Conservation (phyloP, 768 basidiomycete genomes). For the Tricholomella constricta region DNA sequence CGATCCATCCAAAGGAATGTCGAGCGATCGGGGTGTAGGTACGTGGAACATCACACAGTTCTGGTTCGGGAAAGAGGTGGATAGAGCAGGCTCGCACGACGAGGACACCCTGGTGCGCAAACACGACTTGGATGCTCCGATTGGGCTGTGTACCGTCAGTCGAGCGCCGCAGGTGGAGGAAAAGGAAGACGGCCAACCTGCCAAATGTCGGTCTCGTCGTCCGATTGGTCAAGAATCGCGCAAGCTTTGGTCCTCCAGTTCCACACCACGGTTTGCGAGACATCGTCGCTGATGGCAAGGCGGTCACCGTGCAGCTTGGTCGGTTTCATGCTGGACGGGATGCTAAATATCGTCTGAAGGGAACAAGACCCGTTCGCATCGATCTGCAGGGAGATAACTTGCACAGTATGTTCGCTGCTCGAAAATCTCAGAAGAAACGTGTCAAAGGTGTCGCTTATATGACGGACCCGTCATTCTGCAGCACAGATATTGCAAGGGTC, state of each 20-base stretch:
- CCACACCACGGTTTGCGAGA: slow-evolving; percentile 49
- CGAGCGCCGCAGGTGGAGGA: neutral
- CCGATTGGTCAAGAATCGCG: slow-evolving; percentile 46
- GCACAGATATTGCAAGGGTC: slow-evolving; percentile 51
- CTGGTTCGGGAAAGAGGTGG: slow-evolving; percentile 54
- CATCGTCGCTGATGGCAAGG: slow-evolving; percentile 56
- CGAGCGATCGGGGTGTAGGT: slow-evolving; percentile 39
- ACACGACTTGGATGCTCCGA: slow-evolving; percentile 53
- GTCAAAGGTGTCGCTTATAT: slow-evolving; percentile 8
- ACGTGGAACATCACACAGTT: slow-evolving; percentile 26
- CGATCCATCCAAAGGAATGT: slow-evolving; percentile 70
- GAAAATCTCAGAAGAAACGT: slow-evolving; percentile 19
- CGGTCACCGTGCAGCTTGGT: slow-evolving; percentile 52
- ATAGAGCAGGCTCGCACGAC: slow-evolving; percentile 63
- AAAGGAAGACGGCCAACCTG: slow-evolving; percentile 28
- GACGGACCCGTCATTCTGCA: slow-evolving; percentile 45
- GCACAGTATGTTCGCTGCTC: slow-evolving; percentile 32
- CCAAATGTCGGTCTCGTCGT: slow-evolving; percentile 26
- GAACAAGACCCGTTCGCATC: slow-evolving; percentile 13
- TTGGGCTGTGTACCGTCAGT: slow-evolving; percentile 38
- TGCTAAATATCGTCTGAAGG: slow-evolving; percentile 32
- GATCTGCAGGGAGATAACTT: slow-evolving; percentile 31
- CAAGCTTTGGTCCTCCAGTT: slow-evolving; percentile 54
- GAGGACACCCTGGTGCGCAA: slow-evolving; percentile 47
- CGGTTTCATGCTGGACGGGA: slow-evolving; percentile 47